Evolutionary conservation across 2,329 filamentous ascomycete species (phyloP), one percentile per base, ranked within the genome.

Genomic region (Fusarium sacchari): DNA sequence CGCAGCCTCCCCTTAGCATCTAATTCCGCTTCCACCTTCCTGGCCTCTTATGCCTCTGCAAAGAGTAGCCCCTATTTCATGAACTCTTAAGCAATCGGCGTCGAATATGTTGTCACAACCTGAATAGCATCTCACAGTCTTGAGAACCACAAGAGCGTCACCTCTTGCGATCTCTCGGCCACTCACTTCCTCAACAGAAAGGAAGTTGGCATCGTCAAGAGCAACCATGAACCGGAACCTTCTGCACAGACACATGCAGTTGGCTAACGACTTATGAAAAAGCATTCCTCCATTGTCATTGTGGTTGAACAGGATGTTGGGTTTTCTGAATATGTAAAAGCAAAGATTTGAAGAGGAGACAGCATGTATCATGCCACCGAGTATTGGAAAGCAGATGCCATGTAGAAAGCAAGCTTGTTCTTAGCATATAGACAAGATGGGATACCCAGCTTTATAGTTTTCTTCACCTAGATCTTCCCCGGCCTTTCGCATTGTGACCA

Each of bases 391-490:
- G 57, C 60, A 78, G 67, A 60, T 67, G 60, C 58, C 67, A 68
- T 77, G 75, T 78, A 78, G 60, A 78, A 67, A 71, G 71, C 61
- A 73, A 76, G 71, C 53, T 68, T 75, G 70, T 60, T 67, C 40
- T 73, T 64, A 69, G 75, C 74, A 78, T 64, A 78, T 78, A 77
- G 73, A 77, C 62, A 70, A 69, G 65, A 77, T 70, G 67, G 76
- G 76, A 67, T 77, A 68, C 63, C 71, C 56, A 67, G 72, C 74
- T 78, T 78, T 78, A 78, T 78, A 78, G 74, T 78, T 78, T 76
- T 76, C 55, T 42, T 47, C 57, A 60, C 39, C 34, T 55, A 40
- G 42, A 36, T 60, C 53, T 39, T 32, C 47, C 64, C 57, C 32
- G 34, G 49, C 47, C 42, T n/a, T 52, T 67, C 28, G 60, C 55